phyloP scores from a whole-genome alignment of 768 basidiomycete species.

The Rhizopogon rudus region DNA sequence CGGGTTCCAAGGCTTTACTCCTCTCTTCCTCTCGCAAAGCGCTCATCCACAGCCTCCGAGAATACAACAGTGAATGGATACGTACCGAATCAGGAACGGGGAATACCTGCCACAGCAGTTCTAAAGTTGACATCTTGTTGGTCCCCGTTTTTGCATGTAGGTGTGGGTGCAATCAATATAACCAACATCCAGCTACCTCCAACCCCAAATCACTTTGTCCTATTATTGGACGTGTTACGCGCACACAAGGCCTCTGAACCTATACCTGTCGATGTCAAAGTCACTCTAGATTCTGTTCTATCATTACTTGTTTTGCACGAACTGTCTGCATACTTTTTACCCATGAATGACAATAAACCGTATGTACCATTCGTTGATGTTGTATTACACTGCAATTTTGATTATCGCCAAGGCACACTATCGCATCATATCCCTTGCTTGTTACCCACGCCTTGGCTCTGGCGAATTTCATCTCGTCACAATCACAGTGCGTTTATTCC shows the following conservation, averaged over 20 bases:
- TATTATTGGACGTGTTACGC: conserved; percentile 47
- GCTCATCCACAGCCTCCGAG: conserved; percentile 19
- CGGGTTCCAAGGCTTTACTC: conserved; percentile 36
- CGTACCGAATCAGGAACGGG: conserved; percentile 34
- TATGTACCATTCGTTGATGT: conserved; percentile 9
- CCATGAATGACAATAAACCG: conserved; percentile 16
- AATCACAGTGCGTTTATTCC: conserved; percentile 13
- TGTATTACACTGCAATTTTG: background rate
- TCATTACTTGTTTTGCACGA: conserved; percentile 58
- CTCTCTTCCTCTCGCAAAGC: conserved; percentile 48
- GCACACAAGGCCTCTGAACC: conserved; percentile 18
- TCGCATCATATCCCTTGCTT: conserved; percentile 50
- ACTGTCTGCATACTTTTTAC: conserved; percentile 49
- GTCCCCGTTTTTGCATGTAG: conserved; percentile 19
- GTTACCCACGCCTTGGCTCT: conserved; percentile 42
- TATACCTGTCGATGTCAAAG: conserved; percentile 22
- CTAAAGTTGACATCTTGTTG: conserved; percentile 52
- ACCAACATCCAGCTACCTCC: conserved; percentile 46
- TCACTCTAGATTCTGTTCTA: conserved; percentile 36
- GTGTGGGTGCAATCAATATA: conserved; percentile 1
- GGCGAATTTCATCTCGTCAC: conserved; percentile 29
- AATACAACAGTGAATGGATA: conserved; percentile 47
- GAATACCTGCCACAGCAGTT: conserved; percentile 29
- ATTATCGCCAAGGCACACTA: conserved; percentile 21
- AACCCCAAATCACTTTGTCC: conserved; percentile 49